Percentiles rank a stretch among this genome's conserved stretches.
These are phyloP conservation scores for Lepidium sativum DNA, from an alignment of 345 rosid genomes.

Conservation along the genomic window DNA sequence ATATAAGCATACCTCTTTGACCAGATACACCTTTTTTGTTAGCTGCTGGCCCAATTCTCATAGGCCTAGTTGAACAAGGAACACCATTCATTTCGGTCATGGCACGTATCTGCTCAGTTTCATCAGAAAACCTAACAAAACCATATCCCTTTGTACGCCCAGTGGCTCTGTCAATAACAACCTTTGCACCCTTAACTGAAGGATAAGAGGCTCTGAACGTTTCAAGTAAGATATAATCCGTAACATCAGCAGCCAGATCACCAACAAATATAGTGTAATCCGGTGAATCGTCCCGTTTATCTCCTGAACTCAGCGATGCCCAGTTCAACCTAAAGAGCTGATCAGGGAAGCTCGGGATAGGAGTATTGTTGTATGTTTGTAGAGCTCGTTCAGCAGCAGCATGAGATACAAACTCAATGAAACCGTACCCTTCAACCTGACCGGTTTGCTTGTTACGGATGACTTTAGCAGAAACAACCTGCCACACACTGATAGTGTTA, in stretches of 20 bases:
- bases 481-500: slow-evolving; percentile 1
- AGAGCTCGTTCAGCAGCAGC: slow-evolving; percentile 75
- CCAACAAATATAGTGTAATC: slow-evolving; percentile 83
- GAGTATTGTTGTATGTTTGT: slow-evolving; percentile 59
- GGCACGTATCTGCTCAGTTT: slow-evolving; percentile 72
- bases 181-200: slow-evolving; percentile 78
- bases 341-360: slow-evolving; percentile 66
- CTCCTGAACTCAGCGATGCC: slow-evolving; percentile 73
- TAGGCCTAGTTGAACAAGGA: slow-evolving; percentile 83
- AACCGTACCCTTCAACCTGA: slow-evolving; percentile 79
- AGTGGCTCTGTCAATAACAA: slow-evolving; percentile 83
- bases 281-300: slow-evolving; percentile 70
- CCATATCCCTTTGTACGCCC: slow-evolving; percentile 89
- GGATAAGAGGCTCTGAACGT: slow-evolving; percentile 63
- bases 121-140: slow-evolving; percentile 81
- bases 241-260: slow-evolving; percentile 91
- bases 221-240: slow-evolving; percentile 77
- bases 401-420: slow-evolving; percentile 56
- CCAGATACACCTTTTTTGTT: slow-evolving; percentile 53
- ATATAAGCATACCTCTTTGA: slow-evolving; percentile 48
- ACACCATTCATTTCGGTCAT: slow-evolving; percentile 91
- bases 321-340: slow-evolving; percentile 78
- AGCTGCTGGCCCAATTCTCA: slow-evolving; percentile 81
- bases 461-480: slow-evolving; percentile 59
- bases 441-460: slow-evolving; percentile 76